phyloP scores from a whole-genome alignment of 768 basidiomycete genomes.

The Omphalotus guepiniiformis region DNA sequence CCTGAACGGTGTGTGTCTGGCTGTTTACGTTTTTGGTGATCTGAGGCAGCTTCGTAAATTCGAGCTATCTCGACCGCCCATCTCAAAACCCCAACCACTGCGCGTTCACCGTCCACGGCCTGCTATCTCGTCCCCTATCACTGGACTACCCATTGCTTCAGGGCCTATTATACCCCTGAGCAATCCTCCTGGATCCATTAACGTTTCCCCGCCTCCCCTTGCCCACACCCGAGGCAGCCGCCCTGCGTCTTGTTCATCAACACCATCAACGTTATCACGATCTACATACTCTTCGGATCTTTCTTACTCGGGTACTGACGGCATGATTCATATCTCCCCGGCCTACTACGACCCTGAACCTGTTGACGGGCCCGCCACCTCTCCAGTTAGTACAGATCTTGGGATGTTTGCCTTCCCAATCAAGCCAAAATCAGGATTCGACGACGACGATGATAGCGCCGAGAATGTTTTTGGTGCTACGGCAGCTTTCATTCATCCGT shows the following conservation, averaged over 20 bases:
- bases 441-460: conserved; percentile 12
- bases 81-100: conserved; percentile 45
- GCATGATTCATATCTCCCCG: conserved; percentile 21
- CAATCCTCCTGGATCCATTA: conserved; percentile 19
- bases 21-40: conserved; percentile 78
- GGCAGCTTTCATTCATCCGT: conserved; percentile 48
- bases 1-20: conserved; percentile 70
- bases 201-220: conserved; percentile 25
- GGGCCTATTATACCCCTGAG: conserved; percentile 3
- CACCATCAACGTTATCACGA: conserved; percentile 11
- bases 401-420: conserved; percentile 11
- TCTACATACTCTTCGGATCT: conserved; percentile 21
- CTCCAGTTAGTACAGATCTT: conserved; percentile 11
- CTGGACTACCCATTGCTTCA: conserved; percentile 14
- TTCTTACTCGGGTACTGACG: conserved; percentile 18
- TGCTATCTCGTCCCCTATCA: conserved; percentile 19
- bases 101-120: conserved; percentile 19
- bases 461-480: conserved; percentile 30
- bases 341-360: conserved; percentile 21
- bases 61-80: conserved; percentile 67
- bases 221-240: conserved; percentile 19
- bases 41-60: conserved; percentile 74
- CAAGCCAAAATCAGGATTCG: conserved; percentile 13
- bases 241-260: conserved; percentile 18
- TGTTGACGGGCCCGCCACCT: conserved; percentile 22